Conservation (phyloP, 495 filamentous ascomycete genomes). For the Corynascus novoguineensis region DNA sequence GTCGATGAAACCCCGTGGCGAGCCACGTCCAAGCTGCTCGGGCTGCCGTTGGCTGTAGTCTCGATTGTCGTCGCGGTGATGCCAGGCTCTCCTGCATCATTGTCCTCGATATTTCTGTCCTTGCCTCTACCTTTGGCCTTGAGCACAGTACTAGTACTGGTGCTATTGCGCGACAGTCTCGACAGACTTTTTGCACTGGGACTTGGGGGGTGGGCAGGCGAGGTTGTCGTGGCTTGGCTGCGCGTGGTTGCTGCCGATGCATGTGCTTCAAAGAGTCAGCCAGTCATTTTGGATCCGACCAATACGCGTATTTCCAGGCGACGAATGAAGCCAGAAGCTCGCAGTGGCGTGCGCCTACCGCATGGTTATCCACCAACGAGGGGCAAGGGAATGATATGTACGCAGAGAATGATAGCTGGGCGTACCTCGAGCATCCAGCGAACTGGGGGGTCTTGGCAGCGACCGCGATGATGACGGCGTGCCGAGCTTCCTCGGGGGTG, state of each 20-base stretch:
- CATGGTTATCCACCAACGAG: neutral
- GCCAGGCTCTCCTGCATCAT: constrained; percentile 21
- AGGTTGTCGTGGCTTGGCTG: constrained; percentile 15
- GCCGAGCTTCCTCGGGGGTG: constrained; percentile 6
- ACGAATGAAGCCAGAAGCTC: neutral
- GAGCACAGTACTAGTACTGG: constrained; percentile 4
- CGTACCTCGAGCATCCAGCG: constrained; percentile 19
- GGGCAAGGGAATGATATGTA: neutral
- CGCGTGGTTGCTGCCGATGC: constrained; percentile 16
- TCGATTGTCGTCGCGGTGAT: constrained; percentile 4
- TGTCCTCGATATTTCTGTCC: constrained; percentile 10
- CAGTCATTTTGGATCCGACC: neutral
- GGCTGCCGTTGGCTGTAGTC: constrained; percentile 6
- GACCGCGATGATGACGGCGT: constrained; percentile 8
- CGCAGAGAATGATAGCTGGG: constrained; percentile 3
- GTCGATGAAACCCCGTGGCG: neutral
- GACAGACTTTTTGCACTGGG: constrained; percentile 5
- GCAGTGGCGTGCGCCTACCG: neutral
- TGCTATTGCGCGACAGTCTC: constrained; percentile 19
- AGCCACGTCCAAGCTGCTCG: constrained; percentile 5
- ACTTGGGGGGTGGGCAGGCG: constrained; percentile 6
- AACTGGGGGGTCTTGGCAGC: constrained; percentile 19
- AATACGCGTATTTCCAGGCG: neutral
- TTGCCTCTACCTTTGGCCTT: constrained; percentile 16
- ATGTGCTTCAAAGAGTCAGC: constrained; percentile 8